These are phyloP conservation scores for Lachancea fermentati DNA, from an alignment of 805 yeast species.

Conservation along the genomic window DNA sequence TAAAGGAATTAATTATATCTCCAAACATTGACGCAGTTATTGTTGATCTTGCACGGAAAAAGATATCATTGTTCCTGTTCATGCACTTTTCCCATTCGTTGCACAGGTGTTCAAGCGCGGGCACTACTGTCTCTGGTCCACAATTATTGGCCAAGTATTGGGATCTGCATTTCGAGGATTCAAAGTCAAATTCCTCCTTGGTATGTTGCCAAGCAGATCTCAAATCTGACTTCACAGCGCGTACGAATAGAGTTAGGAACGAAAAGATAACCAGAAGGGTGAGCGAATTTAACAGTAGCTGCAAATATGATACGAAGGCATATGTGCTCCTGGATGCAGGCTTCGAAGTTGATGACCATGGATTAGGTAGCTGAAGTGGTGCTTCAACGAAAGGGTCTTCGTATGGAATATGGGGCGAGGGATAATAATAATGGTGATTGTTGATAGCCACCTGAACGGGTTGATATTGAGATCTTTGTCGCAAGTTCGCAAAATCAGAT, in stretches of 20 bases:
- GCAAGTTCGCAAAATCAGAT: slow-evolving; percentile 10
- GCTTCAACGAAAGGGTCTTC: slow-evolving; percentile 6
- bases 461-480: slow-evolving; percentile 13
- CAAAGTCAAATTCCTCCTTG: slow-evolving; percentile 40
- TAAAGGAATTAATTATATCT: slow-evolving; percentile 50
- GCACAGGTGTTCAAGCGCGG: slow-evolving; percentile 55
- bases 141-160: slow-evolving; percentile 54
- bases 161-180: slow-evolving; percentile 49
- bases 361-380: slow-evolving; percentile 42
- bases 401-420: slow-evolving; percentile 13
- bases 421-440: slow-evolving; percentile 23
- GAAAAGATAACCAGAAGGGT: slow-evolving; percentile 42
- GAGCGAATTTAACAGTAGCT: slow-evolving; percentile 44
- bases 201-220: slow-evolving; percentile 44
- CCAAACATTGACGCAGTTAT: slow-evolving; percentile 62
- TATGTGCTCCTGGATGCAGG: slow-evolving; percentile 54
- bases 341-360: slow-evolving; percentile 49
- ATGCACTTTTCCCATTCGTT: slow-evolving; percentile 61
- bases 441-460: slow-evolving; percentile 27
- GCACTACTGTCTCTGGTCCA: slow-evolving; percentile 46
- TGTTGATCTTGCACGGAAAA: slow-evolving; percentile 45
- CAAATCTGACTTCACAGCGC: slow-evolving; percentile 51
- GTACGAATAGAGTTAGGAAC: slow-evolving; percentile 39
- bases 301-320: slow-evolving; percentile 55
- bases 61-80: slow-evolving; percentile 43